Evolutionary conservation across 805 yeast species (phyloP).

Genomic region (Hanseniaspora lindneri): DNA sequence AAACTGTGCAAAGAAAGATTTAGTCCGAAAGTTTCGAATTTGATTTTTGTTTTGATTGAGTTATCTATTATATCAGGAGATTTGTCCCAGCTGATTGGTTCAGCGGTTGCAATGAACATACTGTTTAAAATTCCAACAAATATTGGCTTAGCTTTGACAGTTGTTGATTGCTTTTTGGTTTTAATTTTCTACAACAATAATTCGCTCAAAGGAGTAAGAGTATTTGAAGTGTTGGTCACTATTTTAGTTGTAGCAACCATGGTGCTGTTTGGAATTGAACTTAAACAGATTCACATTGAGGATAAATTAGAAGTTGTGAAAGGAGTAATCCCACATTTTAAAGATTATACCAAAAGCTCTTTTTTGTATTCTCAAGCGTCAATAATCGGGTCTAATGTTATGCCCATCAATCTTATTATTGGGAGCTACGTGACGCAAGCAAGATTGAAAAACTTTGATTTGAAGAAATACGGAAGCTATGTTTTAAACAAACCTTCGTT

Average conservation of each 20-base stretch:
- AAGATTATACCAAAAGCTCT: conserved; percentile 39
- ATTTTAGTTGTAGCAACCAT: conserved; percentile 70
- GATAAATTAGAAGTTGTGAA: conserved; percentile 49
- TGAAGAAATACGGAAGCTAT: conserved; percentile 37
- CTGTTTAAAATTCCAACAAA: conserved; percentile 68
- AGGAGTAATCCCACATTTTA: conserved; percentile 52
- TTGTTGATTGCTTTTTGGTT: conserved; percentile 74
- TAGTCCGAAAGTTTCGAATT: conserved; percentile 12
- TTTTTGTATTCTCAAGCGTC: conserved; percentile 77
- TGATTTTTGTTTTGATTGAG: conserved; percentile 69
- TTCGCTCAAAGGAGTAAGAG: conserved; percentile 60
- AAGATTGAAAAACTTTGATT: conserved; percentile 65
- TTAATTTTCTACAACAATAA: conserved; percentile 70
- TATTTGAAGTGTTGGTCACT: conserved; percentile 75
- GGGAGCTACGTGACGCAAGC: conserved; percentile 88
- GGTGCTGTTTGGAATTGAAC: conserved; percentile 68
- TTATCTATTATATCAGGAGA: conserved; percentile 90
- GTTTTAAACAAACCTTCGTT: conserved; percentile 56
- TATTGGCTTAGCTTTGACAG: conserved; percentile 73
- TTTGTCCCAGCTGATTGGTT: conserved; percentile 95
- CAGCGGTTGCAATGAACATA: conserved; percentile 84
- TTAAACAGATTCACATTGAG: conserved; percentile 50
- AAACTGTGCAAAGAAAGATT: conserved; percentile 66
- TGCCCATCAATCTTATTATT: conserved; percentile 84
- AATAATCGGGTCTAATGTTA: conserved; percentile 83